Conservation (phyloP, 2,329 filamentous ascomycete genomes). For the Ilyonectria sp. region DNA sequence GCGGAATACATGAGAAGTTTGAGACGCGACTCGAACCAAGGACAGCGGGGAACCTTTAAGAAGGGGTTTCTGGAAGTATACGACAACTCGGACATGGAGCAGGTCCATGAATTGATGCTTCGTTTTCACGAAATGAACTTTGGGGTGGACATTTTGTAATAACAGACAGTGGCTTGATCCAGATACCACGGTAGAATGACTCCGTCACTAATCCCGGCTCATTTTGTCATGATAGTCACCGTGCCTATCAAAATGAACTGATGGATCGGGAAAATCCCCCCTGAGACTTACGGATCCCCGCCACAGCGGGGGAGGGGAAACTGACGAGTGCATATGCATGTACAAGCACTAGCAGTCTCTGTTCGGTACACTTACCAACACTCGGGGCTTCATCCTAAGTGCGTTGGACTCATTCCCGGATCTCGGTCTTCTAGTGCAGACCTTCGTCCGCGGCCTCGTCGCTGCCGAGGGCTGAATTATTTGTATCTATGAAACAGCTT, state of each 20-base stretch:
- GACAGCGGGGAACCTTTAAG: background rate
- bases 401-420: too few species aligned
- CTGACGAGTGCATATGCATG: background rate
- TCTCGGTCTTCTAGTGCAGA: too few species aligned
- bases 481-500: too few species aligned
- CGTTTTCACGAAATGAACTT: conserved; percentile 14
- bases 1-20: background rate
- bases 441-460: too few species aligned
- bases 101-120: conserved; percentile 22
- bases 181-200: background rate
- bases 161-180: background rate
- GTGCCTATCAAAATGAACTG: background rate
- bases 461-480: too few species aligned
- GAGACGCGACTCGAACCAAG: background rate
- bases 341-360: background rate
- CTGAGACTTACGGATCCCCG: background rate
- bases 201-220: background rate
- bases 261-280: background rate
- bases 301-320: background rate
- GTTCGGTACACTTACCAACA: background rate
- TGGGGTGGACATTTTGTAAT: background rate
- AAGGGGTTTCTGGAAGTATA: background rate
- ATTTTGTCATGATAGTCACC: background rate
- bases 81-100: conserved; percentile 18
- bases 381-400: background rate